Conservation (phyloP, 2,329 filamentous ascomycete species). For the Plectosphaerella cucumerina region DNA sequence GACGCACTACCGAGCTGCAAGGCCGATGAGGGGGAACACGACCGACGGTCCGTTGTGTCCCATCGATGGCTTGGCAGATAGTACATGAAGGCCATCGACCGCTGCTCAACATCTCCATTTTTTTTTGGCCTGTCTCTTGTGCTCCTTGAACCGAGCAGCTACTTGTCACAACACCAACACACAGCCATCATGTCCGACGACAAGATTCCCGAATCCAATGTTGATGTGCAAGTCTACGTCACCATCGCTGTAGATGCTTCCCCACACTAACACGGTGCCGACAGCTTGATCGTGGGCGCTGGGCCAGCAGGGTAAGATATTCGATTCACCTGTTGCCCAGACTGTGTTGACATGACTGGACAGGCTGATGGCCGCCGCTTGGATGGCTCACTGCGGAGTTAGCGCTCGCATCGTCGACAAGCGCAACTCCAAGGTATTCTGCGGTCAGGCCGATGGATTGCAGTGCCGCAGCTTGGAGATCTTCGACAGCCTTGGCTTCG, state of each 20-base stretch:
- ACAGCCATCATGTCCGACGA: background rate
- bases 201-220: background rate
- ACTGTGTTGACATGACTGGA: background rate
- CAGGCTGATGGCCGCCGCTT: constrained; percentile 38
- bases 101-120: too few species aligned
- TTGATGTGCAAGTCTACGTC: background rate
- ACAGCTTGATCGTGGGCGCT: background rate
- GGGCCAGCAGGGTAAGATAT: background rate
- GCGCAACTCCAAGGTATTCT: constrained; percentile 31
- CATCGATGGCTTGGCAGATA: too few species aligned
- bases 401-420: constrained; percentile 41
- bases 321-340: background rate
- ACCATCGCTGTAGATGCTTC: too few species aligned
- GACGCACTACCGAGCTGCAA: too few species aligned
- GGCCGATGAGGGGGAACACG: too few species aligned
- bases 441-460: constrained; percentile 40
- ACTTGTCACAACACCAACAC: too few species aligned
- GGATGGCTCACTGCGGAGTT: constrained; percentile 36
- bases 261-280: background rate
- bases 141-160: too few species aligned
- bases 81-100: too few species aligned
- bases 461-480: constrained; percentile 68
- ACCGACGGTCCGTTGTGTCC: too few species aligned
- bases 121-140: too few species aligned
- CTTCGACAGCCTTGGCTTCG: constrained; percentile 68